Evolutionary conservation across 2,329 filamentous ascomycete genomes (phyloP), one percentile per base, ranked within the genome.

Genomic region (Nigrograna mackinnonii): DNA sequence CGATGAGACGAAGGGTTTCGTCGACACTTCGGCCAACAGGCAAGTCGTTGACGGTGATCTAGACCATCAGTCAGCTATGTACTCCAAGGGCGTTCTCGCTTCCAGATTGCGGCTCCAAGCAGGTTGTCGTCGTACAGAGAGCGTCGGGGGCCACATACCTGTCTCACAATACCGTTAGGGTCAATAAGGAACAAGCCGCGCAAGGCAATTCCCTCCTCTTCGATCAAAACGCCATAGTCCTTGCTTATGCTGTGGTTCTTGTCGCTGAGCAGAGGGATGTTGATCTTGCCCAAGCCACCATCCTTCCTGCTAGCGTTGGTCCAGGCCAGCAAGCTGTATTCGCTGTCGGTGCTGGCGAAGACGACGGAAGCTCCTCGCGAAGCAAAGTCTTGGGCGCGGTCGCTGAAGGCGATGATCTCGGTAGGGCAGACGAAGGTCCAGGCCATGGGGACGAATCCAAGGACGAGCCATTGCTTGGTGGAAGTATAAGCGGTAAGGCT

Each of bases 361-460:
- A 83, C 75, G 41, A 86, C 80, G 43, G 75, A 69, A 48, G 80
- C 81, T 64, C 79, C 78, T 60, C 83, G 79, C 45, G 71, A 74
- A 46, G 72, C 70, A 68, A 85, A 85, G 55, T 82, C 79, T 41
- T 77, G 63, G n/a, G 80, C 73, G 40, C 80, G 79, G 43, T 83
- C 78, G 66, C 79, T 81, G 71, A 80, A 85, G 59, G 82, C 80
- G 58, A 83, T 78, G 68, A 85, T 84, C 68, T 85, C 80, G 61
- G 79, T 82, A 20, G 80, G 80, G 72, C 82, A 85, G 62, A 85
- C 81, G 54, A 85, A 85, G 54, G 82, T 84, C 76, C 83, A 86
- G 57, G 84, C 82, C 70, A 84, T 82, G 43, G 83, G 83, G 66
- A 85, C 81, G 74, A 85, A 85, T 51, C 81, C 78, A 22, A 86